Conservation (phyloP, 2,329 filamentous ascomycete genomes). For the Colletotrichum orchidophilum region DNA sequence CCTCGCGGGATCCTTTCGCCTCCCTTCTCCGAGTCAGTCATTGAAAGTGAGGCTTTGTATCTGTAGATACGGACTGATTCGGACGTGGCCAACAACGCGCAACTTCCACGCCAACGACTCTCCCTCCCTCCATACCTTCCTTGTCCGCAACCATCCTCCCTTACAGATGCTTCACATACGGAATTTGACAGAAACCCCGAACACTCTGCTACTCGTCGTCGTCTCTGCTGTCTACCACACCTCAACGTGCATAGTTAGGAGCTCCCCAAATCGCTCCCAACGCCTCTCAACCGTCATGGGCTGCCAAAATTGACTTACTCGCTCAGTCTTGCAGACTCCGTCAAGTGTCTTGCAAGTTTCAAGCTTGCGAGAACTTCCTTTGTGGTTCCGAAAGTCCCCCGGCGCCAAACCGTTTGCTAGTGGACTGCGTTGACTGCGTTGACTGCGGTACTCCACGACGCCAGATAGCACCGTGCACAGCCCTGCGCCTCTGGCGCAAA, state of each 20-base stretch:
- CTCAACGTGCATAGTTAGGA: background rate
- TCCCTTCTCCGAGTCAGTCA: background rate
- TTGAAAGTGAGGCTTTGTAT: background rate
- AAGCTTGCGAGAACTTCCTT: background rate
- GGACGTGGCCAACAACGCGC: slow-evolving; percentile 9
- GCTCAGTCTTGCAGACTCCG: background rate
- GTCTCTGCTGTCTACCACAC: background rate
- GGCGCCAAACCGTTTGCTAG: slow-evolving; percentile 14
- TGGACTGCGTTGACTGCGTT: background rate
- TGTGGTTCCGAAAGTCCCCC: slow-evolving; percentile 6
- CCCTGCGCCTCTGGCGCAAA: background rate
- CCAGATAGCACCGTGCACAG: background rate
- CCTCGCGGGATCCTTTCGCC: background rate
- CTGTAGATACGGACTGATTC: background rate
- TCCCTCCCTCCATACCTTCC: background rate
- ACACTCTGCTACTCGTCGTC: background rate
- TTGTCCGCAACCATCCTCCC: background rate
- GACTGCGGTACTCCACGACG: background rate
- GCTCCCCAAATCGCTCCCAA: background rate
- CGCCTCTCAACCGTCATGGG: background rate
- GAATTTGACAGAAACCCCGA: background rate
- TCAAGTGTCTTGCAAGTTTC: background rate
- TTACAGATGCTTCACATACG: background rate
- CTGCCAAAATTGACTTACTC: background rate
- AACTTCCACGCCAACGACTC: background rate